Evolutionary conservation across 768 basidiomycete species (phyloP).

Genomic region (Rhizopogon salebrosus): DNA sequence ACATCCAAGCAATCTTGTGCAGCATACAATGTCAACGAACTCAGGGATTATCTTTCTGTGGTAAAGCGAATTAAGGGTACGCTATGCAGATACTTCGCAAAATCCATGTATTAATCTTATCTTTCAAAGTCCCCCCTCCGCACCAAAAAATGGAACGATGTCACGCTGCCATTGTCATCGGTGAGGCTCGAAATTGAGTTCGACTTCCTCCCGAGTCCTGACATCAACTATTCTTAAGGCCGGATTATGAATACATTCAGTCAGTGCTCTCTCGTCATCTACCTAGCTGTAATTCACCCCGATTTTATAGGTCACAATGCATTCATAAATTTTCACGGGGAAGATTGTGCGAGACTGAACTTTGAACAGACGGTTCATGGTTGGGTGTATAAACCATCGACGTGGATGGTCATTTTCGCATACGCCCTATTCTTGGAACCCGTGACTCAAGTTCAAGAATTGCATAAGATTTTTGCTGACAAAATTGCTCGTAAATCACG

Average conservation of each 20-base stretch:
- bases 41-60: conserved; percentile 18
- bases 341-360: conserved; percentile 37
- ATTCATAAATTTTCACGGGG: conserved; percentile 39
- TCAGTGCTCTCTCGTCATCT: conserved; percentile 3
- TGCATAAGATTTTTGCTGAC: conserved; percentile 50
- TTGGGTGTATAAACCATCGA: conserved; percentile 24
- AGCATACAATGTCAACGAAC: conserved; percentile 12
- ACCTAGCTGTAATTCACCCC: neutral
- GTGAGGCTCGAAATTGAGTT: conserved; percentile 3
- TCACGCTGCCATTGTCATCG: conserved; percentile 16
- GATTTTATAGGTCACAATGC: conserved; percentile 22
- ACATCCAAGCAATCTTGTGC: conserved; percentile 23
- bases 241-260: conserved; percentile 27
- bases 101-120: neutral
- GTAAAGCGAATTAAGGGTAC: conserved; percentile 20
- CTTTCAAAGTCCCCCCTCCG: neutral
- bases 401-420: conserved; percentile 32
- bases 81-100: neutral
- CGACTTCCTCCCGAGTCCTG: neutral
- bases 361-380: conserved; percentile 28
- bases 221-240: conserved; percentile 13
- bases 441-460: conserved; percentile 35
- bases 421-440: conserved; percentile 47
- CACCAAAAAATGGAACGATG: conserved; percentile 1
- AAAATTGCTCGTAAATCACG: conserved; percentile 31